Base-by-base conservation (phyloP, 306 rosid species). In the Ormosia emarginata region DNA sequence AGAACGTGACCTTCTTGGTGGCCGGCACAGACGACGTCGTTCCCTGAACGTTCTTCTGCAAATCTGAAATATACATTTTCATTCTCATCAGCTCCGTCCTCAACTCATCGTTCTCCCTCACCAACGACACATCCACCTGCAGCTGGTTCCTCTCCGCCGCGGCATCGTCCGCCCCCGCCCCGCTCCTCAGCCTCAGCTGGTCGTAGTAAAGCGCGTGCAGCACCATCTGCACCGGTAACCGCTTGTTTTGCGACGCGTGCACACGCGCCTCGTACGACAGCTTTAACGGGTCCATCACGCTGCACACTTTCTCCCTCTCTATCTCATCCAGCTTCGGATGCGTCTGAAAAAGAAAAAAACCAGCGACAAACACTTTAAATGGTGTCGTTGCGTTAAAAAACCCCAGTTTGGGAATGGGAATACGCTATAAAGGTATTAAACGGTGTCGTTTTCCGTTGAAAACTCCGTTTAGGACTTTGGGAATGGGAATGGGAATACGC, bases 171-270 rank as follows among this genome's bases (percentile, higher is more conserved):
- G 84, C 89, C 4, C 86, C 91, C 17, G 1, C 57, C 24, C 93
- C 93, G 9, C 94, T 90, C 71, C 98, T 84, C 32, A 91, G 85
- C 83, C 87, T 86, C 15, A 93, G 83, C 74, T 93, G 92, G 40
- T 91, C 94, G 81, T 90, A 93, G 79, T 93, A 93, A 36, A 93
- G 90, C 2, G 98, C 98, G 62, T 93, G 98, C 2, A 93, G 90
- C 33, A 93, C 92, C 2, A 84, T 90, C 75, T 93, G 94, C 30
- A 93, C 94, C 0, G 98, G 98, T 8, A 93, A 62, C 14, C 98
- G 83, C 84, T 93, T 93, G 86, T 91, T 93, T 78, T 91, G 91
- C 1, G 94, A 93, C 62, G 98, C 98, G 79, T 91, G 98, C 18
- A 89, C 87, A 14, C 98, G 88, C 30, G 98, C 97, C 58, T 91